Conservation (phyloP, 2,329 filamentous ascomycete species). For the Aspergillus sp. region DNA sequence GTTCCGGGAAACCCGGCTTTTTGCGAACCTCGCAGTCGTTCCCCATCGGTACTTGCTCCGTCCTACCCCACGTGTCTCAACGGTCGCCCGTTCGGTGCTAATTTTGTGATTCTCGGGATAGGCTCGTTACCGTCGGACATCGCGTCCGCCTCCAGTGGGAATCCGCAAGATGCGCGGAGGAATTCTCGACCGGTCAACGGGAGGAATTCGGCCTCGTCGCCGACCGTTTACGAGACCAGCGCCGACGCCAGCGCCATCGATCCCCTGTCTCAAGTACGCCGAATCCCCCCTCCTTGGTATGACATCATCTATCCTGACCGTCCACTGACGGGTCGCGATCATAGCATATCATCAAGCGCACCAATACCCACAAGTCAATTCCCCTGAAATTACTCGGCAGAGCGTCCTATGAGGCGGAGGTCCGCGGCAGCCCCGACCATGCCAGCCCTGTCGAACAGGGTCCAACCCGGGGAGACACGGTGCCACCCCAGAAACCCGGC, state of each 20-base stretch:
- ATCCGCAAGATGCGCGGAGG: slow-evolving; percentile 28
- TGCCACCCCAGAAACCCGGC: slow-evolving; percentile 32
- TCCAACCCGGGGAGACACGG: slow-evolving; percentile 31
- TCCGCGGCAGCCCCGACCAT: slow-evolving; percentile 34
- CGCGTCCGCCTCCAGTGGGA: slow-evolving; percentile 30
- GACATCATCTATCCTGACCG: background rate
- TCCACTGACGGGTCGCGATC: slow-evolving; percentile 1
- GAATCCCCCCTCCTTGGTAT: background rate
- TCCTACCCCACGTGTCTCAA: background rate
- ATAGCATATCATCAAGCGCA: slow-evolving; percentile 65
- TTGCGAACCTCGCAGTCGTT: slow-evolving; percentile 22
- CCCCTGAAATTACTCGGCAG: slow-evolving; percentile 44
- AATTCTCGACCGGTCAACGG: slow-evolving; percentile 22
- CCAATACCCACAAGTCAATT: slow-evolving; percentile 62
- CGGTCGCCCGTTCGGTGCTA: slow-evolving; percentile 4
- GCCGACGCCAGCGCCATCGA: slow-evolving; percentile 56
- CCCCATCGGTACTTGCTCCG: slow-evolving; percentile 27
- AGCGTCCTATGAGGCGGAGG: slow-evolving; percentile 43
- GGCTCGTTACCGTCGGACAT: slow-evolving; percentile 30
- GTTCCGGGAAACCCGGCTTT: slow-evolving; percentile 10
- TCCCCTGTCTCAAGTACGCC: slow-evolving; percentile 63
- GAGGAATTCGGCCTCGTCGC: slow-evolving; percentile 26
- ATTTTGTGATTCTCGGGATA: slow-evolving; percentile 13
- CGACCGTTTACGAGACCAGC: slow-evolving; percentile 26
- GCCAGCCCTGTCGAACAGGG: slow-evolving; percentile 28